phyloP scores from a whole-genome alignment of 768 basidiomycete genomes.

The Amanita muscaria region DNA sequence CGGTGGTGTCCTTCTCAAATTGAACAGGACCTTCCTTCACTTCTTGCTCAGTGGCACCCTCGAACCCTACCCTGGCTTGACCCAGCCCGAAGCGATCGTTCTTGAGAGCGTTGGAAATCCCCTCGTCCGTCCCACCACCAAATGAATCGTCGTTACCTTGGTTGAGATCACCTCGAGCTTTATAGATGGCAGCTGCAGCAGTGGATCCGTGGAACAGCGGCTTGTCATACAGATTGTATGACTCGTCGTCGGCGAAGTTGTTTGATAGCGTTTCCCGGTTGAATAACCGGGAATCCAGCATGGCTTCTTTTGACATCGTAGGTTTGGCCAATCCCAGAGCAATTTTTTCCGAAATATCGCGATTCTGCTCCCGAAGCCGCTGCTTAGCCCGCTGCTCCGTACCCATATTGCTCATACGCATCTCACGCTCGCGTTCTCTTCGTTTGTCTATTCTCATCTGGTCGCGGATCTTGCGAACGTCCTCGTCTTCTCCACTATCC shows the following conservation, averaged over 20 bases:
- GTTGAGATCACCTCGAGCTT: conserved; percentile 78
- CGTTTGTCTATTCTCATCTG: conserved; percentile 88
- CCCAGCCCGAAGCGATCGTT: conserved; percentile 94
- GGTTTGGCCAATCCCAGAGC: conserved; percentile 97
- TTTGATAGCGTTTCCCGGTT: conserved; percentile 85
- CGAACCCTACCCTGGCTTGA: conserved; percentile 76
- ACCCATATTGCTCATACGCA: conserved; percentile 99
- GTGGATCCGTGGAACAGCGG: conserved; percentile 95
- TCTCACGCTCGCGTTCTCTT: conserved; percentile 89
- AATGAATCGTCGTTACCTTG: conserved; percentile 88
- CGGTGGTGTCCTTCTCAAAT: conserved; percentile 96
- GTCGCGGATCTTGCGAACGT: conserved; percentile 80
- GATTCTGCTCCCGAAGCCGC: conserved; percentile 92
- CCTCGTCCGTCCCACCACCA: conserved; percentile 93
- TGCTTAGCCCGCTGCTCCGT: conserved; percentile 93
- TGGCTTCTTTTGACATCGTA: conserved; percentile 89
- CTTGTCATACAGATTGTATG: conserved; percentile 91
- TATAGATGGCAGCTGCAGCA: conserved; percentile 99
- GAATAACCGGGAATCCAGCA: conserved; percentile 96
- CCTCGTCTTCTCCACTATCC: conserved; percentile 67
- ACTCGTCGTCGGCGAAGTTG: conserved; percentile 84
- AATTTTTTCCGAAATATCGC: conserved; percentile 98
- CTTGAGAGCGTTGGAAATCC: conserved; percentile 80
- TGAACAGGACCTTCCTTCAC: conserved; percentile 90
- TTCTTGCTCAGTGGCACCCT: conserved; percentile 83